Conservation (phyloP, 805 yeast species). For the Candida morakotiae region DNA sequence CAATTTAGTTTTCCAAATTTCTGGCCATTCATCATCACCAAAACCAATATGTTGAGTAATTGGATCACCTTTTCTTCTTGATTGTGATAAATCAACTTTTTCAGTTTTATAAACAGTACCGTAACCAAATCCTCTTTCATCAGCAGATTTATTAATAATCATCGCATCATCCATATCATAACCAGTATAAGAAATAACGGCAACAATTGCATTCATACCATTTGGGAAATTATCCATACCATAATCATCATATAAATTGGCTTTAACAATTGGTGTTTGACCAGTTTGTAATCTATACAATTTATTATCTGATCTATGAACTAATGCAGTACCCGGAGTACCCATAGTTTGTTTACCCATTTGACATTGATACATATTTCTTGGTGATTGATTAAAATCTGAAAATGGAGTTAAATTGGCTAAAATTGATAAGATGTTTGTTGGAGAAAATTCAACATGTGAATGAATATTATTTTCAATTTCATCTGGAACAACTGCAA, state of each 20-base stretch:
- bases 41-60: constrained; percentile 92
- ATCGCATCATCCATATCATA: constrained; percentile 99
- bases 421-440: constrained; percentile 87
- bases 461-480: constrained; percentile 76
- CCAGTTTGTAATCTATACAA: constrained; percentile 90
- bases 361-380: constrained; percentile 99
- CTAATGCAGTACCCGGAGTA: constrained; percentile 95
- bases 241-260: constrained; percentile 88
- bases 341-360: constrained; percentile 99
- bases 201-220: constrained; percentile 97
- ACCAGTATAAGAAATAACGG: constrained; percentile 97
- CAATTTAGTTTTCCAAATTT: constrained; percentile 79
- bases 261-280: constrained; percentile 95
- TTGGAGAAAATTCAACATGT: constrained; percentile 94
- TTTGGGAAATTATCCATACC: constrained; percentile 99
- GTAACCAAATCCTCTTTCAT: constrained; percentile 96
- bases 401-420: constrained; percentile 98
- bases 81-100: constrained; percentile 74
- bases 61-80: constrained; percentile 89
- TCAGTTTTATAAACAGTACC: constrained; percentile 96
- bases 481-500: constrained; percentile 93
- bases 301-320: constrained; percentile 91
- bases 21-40: constrained; percentile 91
- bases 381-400: constrained; percentile 97
- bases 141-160: constrained; percentile 96